Percentiles rank a stretch among this genome's conserved stretches.
Evolutionary conservation across 2,329 filamentous ascomycete genomes (phyloP).

Genomic region (Bipolaris cookei): DNA sequence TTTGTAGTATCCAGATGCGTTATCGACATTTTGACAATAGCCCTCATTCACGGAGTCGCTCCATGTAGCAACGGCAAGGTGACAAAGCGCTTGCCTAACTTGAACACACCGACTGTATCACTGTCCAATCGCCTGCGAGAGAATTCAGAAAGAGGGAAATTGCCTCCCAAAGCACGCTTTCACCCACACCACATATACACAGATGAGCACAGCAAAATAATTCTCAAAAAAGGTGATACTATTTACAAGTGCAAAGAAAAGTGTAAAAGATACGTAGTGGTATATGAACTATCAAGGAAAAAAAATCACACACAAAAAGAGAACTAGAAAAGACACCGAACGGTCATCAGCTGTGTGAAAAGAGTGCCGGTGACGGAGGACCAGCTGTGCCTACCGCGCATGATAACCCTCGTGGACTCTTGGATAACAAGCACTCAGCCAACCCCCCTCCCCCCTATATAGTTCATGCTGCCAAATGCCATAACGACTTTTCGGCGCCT

Average conservation of each 20-base stretch:
- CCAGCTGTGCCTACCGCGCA: constrained; percentile 2
- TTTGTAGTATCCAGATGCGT: no score
- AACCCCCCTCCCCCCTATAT: background rate
- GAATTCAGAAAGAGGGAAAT: background rate
- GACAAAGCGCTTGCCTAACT: background rate
- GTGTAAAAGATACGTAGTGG: background rate
- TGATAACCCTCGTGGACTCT: background rate
- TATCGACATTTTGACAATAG: no score
- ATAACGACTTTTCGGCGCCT: background rate
- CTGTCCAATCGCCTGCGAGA: background rate
- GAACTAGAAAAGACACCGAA: background rate
- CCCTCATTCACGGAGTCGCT: no score
- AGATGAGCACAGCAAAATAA: background rate
- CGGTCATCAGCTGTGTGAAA: background rate
- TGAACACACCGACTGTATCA: background rate
- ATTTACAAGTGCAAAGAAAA: background rate
- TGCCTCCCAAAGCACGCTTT: background rate
- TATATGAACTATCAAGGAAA: constrained; percentile 5
- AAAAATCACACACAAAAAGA: background rate
- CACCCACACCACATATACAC: background rate
- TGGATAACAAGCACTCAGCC: background rate
- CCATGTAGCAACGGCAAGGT: no score
- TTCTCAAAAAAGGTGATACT: background rate
- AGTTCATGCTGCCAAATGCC: background rate
- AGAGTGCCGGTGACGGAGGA: background rate